A percentile compares a stretch with the other conserved stretches of the same genome.
Conservation (phyloP, 208 protist genomes). For the Trypanosoma rangeli region DNA sequence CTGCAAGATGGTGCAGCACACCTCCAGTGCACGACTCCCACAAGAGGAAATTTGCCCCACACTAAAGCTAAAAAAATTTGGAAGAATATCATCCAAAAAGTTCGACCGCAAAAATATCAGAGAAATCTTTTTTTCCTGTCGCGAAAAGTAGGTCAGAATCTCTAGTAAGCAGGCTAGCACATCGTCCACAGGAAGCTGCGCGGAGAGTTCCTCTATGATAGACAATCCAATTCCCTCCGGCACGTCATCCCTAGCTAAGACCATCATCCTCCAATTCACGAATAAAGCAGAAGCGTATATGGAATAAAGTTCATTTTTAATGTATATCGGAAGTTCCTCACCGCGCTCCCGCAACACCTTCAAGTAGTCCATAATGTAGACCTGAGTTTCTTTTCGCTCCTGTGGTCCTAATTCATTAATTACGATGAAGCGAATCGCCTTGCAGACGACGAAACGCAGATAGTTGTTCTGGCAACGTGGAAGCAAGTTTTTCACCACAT, state of each 20-base stretch:
- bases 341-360: slow-evolving; percentile 30
- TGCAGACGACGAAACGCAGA: slow-evolving; percentile 78
- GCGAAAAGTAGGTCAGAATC: slow-evolving; percentile 65
- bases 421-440: slow-evolving; percentile 84
- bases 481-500: slow-evolving; percentile 60
- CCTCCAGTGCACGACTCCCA: slow-evolving; percentile 35
- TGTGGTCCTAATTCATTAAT: slow-evolving; percentile 84
- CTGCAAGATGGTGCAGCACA: slow-evolving; percentile 71
- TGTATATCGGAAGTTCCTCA: slow-evolving; percentile 55
- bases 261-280: slow-evolving; percentile 73
- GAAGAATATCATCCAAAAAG: slow-evolving; percentile 59
- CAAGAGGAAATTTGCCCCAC: slow-evolving; percentile 26
- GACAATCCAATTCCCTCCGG: slow-evolving; percentile 21
- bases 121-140: too few relatives aligned
- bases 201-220: slow-evolving; percentile 50
- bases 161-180: slow-evolving; percentile 78
- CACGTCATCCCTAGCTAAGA: slow-evolving; percentile 35
- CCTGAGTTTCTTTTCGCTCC: slow-evolving; percentile 67
- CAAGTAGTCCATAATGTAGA: slow-evolving; percentile 66
- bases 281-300: slow-evolving; percentile 74
- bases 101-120: too few relatives aligned
- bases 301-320: slow-evolving; percentile 65
- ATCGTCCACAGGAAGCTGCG: slow-evolving; percentile 49
- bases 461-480: slow-evolving; percentile 58
- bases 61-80: slow-evolving; percentile 62